These are phyloP conservation scores for Dactylonectria estremocensis DNA, from an alignment of 2,329 filamentous ascomycete genomes.

Conservation along the genomic window DNA sequence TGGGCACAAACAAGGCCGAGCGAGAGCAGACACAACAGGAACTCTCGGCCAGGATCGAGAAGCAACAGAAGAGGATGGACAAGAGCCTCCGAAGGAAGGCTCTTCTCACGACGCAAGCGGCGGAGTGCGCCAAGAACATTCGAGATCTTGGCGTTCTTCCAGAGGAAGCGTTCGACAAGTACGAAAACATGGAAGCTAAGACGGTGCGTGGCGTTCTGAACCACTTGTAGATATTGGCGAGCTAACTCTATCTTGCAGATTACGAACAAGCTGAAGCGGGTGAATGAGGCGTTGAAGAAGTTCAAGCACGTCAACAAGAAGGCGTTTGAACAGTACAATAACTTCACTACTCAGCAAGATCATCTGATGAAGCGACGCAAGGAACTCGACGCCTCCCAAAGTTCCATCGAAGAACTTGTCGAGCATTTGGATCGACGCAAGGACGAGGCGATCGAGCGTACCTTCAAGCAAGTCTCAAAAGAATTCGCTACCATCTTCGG, in stretches of 20 bases:
- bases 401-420: constrained; percentile 92
- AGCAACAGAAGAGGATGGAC: constrained; percentile 90
- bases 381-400: constrained; percentile 89
- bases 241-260: constrained; percentile 59
- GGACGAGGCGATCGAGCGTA: constrained; percentile 97
- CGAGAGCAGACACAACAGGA: constrained; percentile 83
- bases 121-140: constrained; percentile 89
- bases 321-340: constrained; percentile 98
- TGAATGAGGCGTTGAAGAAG: constrained; percentile 94
- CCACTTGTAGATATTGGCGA: not conserved
- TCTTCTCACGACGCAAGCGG: constrained; percentile 80
- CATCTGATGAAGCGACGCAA: constrained; percentile 86
- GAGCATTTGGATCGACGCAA: constrained; percentile 94
- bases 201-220: constrained; percentile 67
- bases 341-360: constrained; percentile 93
- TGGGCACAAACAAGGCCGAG: constrained; percentile 70
- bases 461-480: constrained; percentile 96
- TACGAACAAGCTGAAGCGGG: constrained; percentile 83
- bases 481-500: constrained; percentile 96
- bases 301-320: constrained; percentile 99
- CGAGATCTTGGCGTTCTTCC: constrained; percentile 93
- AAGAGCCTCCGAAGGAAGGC: constrained; percentile 93
- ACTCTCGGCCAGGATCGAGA: constrained; percentile 83
- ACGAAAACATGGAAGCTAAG: constrained; percentile 85
- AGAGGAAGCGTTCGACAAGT: constrained; percentile 94